These are phyloP conservation scores for Castanea crenata DNA, from an alignment of 306 rosid genomes.

Conservation along the genomic window DNA sequence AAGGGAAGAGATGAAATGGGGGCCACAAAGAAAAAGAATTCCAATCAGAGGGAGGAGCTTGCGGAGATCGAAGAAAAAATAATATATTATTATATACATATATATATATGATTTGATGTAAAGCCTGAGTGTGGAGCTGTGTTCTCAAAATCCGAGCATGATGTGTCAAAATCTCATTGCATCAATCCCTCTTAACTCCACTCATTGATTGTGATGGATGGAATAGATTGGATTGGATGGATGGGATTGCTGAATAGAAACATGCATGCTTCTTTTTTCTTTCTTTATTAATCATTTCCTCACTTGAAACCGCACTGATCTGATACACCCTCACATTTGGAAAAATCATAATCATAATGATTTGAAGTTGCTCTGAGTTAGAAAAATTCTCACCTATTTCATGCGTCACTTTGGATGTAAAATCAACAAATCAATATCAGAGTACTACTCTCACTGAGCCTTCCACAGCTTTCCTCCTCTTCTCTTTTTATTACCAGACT, in stretches of 20 bases:
- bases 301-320: constrained; percentile 1
- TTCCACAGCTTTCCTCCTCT: neutral
- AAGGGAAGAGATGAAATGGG: constrained; percentile 15
- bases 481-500: neutral
- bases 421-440: constrained; percentile 39
- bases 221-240: constrained; percentile 38
- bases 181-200: constrained; percentile 41
- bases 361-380: too few relatives aligned
- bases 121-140: constrained; percentile 42
- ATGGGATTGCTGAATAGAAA: constrained; percentile 47
- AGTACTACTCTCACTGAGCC: constrained; percentile 8
- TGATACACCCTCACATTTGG: neutral
- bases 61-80: constrained; percentile 50
- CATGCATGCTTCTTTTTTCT: constrained; percentile 26
- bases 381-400: constrained; percentile 25
- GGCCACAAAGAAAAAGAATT: constrained; percentile 3
- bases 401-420: constrained; percentile 30
- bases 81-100: too few relatives aligned
- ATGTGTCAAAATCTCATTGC: constrained; percentile 78
- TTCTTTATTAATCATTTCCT: constrained; percentile 27
- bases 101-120: constrained; percentile 42
- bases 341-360: too few relatives aligned
- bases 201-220: constrained; percentile 52
- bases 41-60: constrained; percentile 28
- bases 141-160: constrained; percentile 82